Conservation (phyloP, 768 basidiomycete genomes). For the Mrakia blollopis region DNA sequence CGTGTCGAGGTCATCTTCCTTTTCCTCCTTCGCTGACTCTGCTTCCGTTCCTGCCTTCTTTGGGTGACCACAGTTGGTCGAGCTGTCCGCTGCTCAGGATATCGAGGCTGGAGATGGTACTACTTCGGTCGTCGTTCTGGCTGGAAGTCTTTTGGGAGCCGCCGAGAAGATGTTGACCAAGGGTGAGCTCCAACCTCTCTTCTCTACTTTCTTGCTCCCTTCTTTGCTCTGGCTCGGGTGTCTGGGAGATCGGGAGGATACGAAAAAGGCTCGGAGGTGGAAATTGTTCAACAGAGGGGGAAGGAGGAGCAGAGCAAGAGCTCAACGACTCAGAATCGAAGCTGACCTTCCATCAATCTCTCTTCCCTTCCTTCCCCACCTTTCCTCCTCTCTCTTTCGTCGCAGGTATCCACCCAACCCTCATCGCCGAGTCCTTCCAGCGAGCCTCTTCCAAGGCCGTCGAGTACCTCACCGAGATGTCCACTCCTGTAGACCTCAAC, state of each 20-base stretch:
- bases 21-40: neutral
- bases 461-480: constrained; percentile 87
- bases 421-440: constrained; percentile 92
- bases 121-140: constrained; percentile 92
- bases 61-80: constrained; percentile 71
- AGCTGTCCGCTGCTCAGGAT: constrained; percentile 95
- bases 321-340: neutral
- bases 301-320: neutral
- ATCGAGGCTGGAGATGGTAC: constrained; percentile 98
- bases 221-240: neutral
- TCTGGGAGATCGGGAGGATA: neutral
- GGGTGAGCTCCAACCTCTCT: constrained; percentile 48
- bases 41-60: neutral
- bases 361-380: constrained; percentile 26
- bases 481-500: constrained; percentile 81
- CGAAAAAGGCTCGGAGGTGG: neutral
- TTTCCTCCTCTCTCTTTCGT: neutral
- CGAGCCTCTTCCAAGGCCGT: constrained; percentile 88
- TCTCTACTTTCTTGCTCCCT: neutral
- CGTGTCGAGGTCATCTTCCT: neutral
- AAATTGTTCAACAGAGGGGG: neutral
- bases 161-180: constrained; percentile 96
- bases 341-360: neutral
- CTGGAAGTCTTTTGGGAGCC: constrained; percentile 84
- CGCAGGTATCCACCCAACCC: constrained; percentile 83